Percentiles rank a stretch among this genome's conserved stretches.
These are phyloP conservation scores for Rhizomucor miehei DNA, from an alignment of 371 early-diverging fungal species.

Conservation along the genomic window DNA sequence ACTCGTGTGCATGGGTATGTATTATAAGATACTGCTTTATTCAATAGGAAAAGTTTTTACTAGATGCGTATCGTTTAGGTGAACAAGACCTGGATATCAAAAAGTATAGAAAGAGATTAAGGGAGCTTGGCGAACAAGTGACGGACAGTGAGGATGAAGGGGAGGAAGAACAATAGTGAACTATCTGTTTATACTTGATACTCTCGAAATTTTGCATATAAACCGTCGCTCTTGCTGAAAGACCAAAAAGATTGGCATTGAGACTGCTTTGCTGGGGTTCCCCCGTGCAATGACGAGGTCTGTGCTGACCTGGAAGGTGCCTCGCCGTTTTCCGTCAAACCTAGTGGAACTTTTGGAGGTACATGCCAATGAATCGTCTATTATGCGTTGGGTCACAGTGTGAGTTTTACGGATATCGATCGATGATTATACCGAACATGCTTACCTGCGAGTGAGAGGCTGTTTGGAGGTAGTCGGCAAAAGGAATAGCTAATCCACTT, in stretches of 20 bases:
- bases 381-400: no score
- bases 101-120: slow-evolving; percentile 58
- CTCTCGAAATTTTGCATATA: slow-evolving; percentile 15
- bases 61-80: slow-evolving; percentile 19
- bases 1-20: slow-evolving; percentile 75
- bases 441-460: slow-evolving; percentile 31
- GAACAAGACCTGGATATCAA: slow-evolving; percentile 75
- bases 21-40: background rate
- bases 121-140: slow-evolving; percentile 55
- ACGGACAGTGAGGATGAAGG: slow-evolving; percentile 62
- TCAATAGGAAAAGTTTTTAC: background rate
- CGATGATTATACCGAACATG: no score
- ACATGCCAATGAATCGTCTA: slow-evolving; percentile 41
- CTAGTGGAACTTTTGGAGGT: slow-evolving; percentile 17
- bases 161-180: slow-evolving; percentile 25
- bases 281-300: slow-evolving; percentile 4
- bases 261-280: slow-evolving; percentile 5
- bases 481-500: slow-evolving; percentile 28
- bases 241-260: slow-evolving; percentile 25
- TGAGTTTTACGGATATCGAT: background rate
- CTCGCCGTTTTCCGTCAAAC: slow-evolving; percentile 12
- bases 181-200: slow-evolving; percentile 1
- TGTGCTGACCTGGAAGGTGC: slow-evolving; percentile 1
- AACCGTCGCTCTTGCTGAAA: slow-evolving; percentile 3
- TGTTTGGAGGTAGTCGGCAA: slow-evolving; percentile 24